Percentiles rank a stretch among this genome's conserved stretches.
Conservation (phyloP, 352 stramenopile genomes). For the Pythium periplocum region DNA sequence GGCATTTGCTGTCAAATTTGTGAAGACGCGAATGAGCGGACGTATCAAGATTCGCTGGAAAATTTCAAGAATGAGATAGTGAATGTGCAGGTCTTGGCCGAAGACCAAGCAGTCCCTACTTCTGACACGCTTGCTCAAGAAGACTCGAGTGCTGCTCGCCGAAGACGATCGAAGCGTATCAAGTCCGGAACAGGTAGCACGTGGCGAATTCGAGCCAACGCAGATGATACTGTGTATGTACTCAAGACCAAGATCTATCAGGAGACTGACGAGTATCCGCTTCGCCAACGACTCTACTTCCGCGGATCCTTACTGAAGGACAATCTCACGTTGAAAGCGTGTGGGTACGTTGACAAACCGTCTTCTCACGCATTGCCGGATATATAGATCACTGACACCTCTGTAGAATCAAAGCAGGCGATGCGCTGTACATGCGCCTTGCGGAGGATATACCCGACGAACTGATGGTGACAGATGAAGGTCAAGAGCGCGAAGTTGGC, state of each 20-base stretch:
- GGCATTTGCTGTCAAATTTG: slow-evolving; percentile 43
- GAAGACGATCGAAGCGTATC: slow-evolving; percentile 60
- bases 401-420: slow-evolving; percentile 61
- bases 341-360: slow-evolving; percentile 30
- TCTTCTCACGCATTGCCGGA: too few relatives aligned
- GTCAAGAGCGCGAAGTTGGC: slow-evolving; percentile 55
- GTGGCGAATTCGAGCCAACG: slow-evolving; percentile 49
- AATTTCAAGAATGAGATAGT: slow-evolving; percentile 67
- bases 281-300: slow-evolving; percentile 70
- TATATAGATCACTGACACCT: too few relatives aligned
- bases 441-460: slow-evolving; percentile 58
- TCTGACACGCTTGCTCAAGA: slow-evolving; percentile 37
- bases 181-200: slow-evolving; percentile 38
- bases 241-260: slow-evolving; percentile 76
- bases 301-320: slow-evolving; percentile 53
- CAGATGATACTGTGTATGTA: slow-evolving; percentile 66
- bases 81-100: slow-evolving; percentile 49
- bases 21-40: slow-evolving; percentile 31
- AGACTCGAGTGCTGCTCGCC: slow-evolving; percentile 22
- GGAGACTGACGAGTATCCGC: slow-evolving; percentile 59
- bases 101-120: slow-evolving; percentile 46
- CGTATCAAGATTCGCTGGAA: slow-evolving; percentile 38
- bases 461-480: slow-evolving; percentile 40
- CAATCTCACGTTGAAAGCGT: slow-evolving; percentile 48
- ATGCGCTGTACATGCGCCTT: slow-evolving; percentile 69